phyloP scores from a whole-genome alignment of 257 asterid genomes.

The Salvia splendens region DNA sequence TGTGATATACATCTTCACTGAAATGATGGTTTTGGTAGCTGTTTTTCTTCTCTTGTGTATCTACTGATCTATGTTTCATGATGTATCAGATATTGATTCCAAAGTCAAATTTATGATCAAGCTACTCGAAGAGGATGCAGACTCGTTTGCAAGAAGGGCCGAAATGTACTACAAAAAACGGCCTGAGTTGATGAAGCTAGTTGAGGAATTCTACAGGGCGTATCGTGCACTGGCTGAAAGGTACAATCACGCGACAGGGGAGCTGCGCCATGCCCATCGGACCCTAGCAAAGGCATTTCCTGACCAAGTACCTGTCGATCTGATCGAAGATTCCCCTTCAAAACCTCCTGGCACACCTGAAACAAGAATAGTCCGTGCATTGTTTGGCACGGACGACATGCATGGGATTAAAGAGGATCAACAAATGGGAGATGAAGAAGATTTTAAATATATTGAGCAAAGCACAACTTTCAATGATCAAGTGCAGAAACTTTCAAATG shows the following conservation, averaged over 20 bases:
- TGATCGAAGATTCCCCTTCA: conserved; percentile 68
- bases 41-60: background rate
- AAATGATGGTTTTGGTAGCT: background rate
- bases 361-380: conserved; percentile 35
- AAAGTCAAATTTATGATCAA: conserved; percentile 90
- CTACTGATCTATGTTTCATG: background rate
- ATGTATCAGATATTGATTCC: conserved; percentile 77
- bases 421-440: conserved; percentile 38
- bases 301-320: conserved; percentile 62
- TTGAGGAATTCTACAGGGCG: conserved; percentile 89
- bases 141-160: conserved; percentile 93
- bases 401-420: conserved; percentile 27
- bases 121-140: conserved; percentile 95
- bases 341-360: conserved; percentile 58
- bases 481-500: conserved; percentile 44
- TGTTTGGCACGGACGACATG: conserved; percentile 40
- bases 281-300: conserved; percentile 90
- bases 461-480: conserved; percentile 33
- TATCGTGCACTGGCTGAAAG: conserved; percentile 91
- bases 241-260: conserved; percentile 82
- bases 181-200: conserved; percentile 90
- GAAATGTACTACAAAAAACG: conserved; percentile 94
- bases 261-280: conserved; percentile 83
- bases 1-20: too few species aligned
- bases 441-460: conserved; percentile 37